Conservation (phyloP, 768 basidiomycete species). For the Tulasnella sp. region DNA sequence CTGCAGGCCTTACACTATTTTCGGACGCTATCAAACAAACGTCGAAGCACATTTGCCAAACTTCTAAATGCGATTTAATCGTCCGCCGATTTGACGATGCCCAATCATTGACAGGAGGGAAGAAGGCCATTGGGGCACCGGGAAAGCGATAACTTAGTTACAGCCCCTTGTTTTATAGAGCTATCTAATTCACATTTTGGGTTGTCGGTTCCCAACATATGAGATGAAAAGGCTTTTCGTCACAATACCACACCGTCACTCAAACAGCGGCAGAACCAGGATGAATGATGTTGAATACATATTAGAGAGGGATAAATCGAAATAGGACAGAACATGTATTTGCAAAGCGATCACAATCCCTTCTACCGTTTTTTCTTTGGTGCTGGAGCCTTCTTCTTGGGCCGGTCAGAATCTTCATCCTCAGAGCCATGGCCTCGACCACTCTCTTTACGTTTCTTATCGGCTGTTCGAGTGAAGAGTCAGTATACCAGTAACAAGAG, state of each 20-base stretch:
- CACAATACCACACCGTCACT: not conserved
- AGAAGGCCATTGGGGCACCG: not conserved
- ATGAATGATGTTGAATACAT: not conserved
- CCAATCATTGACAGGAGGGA: slow-evolving; percentile 34
- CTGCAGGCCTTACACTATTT: slow-evolving; percentile 79
- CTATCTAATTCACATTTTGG: no score
- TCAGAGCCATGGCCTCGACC: slow-evolving; percentile 28
- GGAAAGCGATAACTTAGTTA: slow-evolving; percentile 5
- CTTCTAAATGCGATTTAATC: slow-evolving; percentile 76
- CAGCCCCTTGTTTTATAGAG: not conserved
- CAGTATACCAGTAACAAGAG: not conserved
- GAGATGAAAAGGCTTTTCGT: no score
- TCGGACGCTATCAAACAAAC: slow-evolving; percentile 59
- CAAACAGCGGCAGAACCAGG: not conserved
- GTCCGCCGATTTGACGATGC: slow-evolving; percentile 86
- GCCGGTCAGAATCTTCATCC: slow-evolving; percentile 28
- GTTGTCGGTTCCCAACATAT: no score
- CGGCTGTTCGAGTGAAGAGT: slow-evolving; percentile 25
- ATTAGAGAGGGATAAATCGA: not conserved
- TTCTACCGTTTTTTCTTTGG: slow-evolving; percentile 5
- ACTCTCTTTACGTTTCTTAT: slow-evolving; percentile 33
- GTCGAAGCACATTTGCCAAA: slow-evolving; percentile 79
- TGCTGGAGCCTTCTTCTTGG: slow-evolving; percentile 28
- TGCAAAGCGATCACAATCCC: no score
- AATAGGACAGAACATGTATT: no score